A percentile compares a stretch with the other conserved stretches of the same genome.
These are phyloP conservation scores for Chlorophyllum brunneum DNA, from an alignment of 768 basidiomycete genomes.

Conservation along the genomic window DNA sequence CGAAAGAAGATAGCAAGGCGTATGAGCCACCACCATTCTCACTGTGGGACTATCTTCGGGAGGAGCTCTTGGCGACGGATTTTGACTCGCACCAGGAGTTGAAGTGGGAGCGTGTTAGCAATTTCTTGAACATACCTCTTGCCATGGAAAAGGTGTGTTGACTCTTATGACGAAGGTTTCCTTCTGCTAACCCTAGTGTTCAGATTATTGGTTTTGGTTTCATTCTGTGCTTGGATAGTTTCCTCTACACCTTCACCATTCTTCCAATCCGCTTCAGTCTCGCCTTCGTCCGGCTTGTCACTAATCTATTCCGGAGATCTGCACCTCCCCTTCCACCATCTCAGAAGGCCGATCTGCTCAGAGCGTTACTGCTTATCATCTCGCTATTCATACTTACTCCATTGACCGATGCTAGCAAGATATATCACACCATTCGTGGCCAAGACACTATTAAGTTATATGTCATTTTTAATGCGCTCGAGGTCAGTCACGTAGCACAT, in stretches of 20 bases:
- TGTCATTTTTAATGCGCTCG: slow-evolving; percentile 97
- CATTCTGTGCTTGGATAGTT: slow-evolving; percentile 91
- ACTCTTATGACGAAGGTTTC: neutral
- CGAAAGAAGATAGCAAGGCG: slow-evolving; percentile 2
- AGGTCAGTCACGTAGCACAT: slow-evolving; percentile 50
- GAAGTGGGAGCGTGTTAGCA: slow-evolving; percentile 95
- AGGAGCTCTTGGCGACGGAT: slow-evolving; percentile 88
- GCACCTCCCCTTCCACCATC: slow-evolving; percentile 69
- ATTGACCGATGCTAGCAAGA: slow-evolving; percentile 93
- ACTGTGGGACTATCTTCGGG: slow-evolving; percentile 87
- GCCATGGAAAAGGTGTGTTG: slow-evolving; percentile 87
- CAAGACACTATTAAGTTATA: slow-evolving; percentile 99
- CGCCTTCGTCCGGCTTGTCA: slow-evolving; percentile 53
- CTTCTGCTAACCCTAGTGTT: neutral
- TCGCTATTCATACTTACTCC: slow-evolving; percentile 75
- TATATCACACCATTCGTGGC: slow-evolving; percentile 95
- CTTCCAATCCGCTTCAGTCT: slow-evolving; percentile 84
- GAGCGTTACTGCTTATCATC: slow-evolving; percentile 67
- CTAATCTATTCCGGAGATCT: slow-evolving; percentile 46
- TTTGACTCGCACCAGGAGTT: slow-evolving; percentile 92
- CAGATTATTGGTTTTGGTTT: slow-evolving; percentile 92
- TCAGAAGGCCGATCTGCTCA: slow-evolving; percentile 91
- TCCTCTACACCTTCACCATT: slow-evolving; percentile 97
- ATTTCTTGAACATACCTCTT: slow-evolving; percentile 88
- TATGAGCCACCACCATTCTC: slow-evolving; percentile 54